A percentile compares a stretch with the other conserved stretches of the same genome.
phyloP scores from a whole-genome alignment of 1,139 yeast genomes.

The Sugiyamaella xylanicola region DNA sequence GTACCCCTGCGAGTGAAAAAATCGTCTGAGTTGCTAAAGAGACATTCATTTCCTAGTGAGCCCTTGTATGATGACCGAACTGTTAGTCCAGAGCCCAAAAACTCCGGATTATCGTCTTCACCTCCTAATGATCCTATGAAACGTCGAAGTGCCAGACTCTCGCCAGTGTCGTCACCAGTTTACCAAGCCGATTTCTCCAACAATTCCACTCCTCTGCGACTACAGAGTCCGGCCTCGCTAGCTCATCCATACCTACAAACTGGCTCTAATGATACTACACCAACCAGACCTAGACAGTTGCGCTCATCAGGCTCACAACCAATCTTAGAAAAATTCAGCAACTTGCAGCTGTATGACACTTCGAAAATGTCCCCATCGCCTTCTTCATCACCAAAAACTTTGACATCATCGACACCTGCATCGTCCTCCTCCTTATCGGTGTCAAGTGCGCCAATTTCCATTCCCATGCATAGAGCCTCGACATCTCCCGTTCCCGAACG shows the following conservation, averaged over 20 bases:
- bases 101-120: not conserved
- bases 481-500: not conserved
- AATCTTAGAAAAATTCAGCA: not conserved
- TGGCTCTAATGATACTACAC: constrained; percentile 1
- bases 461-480: not conserved
- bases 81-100: constrained; percentile 8
- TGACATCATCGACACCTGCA: not conserved
- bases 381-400: not conserved
- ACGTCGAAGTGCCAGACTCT: not conserved
- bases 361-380: not conserved
- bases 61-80: not conserved
- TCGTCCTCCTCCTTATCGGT: not conserved
- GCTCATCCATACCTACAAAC: constrained; percentile 4
- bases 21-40: constrained; percentile 15
- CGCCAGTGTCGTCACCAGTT: constrained; percentile 10
- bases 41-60: constrained; percentile 16
- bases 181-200: constrained; percentile 1
- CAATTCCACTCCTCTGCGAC: constrained; percentile 1
- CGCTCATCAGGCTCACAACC: constrained; percentile 16
- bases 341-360: not conserved
- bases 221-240: constrained; percentile 6
- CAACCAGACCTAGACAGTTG: not conserved
- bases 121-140: constrained; percentile 7
- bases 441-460: not conserved
- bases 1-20: constrained; percentile 18